phyloP scores from a whole-genome alignment of 2,329 filamentous ascomycete species.

The Rhynchosporium secalis region DNA sequence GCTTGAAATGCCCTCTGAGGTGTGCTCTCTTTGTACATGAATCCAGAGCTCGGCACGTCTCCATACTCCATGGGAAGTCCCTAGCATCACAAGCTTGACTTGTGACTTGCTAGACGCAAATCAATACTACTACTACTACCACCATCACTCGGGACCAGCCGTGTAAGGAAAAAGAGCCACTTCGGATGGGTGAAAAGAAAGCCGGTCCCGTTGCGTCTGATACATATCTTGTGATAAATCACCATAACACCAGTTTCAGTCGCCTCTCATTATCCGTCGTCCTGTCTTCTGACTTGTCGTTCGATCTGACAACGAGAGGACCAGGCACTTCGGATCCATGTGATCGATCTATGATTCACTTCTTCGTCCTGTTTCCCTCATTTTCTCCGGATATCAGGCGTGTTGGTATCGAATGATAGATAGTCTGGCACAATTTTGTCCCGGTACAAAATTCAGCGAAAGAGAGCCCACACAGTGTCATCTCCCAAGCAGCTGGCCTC shows the following conservation, averaged over 20 bases:
- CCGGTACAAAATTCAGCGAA: not conserved
- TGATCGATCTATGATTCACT: conserved; percentile 1
- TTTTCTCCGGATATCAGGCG: conserved; percentile 6
- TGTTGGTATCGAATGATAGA: not conserved
- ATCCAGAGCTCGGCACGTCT: too few species aligned
- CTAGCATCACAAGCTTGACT: too few species aligned
- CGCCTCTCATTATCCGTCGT: not conserved
- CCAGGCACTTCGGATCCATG: not conserved
- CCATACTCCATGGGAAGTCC: too few species aligned
- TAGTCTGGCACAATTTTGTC: conserved; percentile 5
- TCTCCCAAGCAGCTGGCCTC: conserved; percentile 11
- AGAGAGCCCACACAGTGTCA: conserved; percentile 11
- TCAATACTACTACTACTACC: not conserved
- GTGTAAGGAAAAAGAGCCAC: conserved; percentile 1
- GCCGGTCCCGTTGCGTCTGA: not conserved
- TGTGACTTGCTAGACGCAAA: too few species aligned
- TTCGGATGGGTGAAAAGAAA: not conserved
- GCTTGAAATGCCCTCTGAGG: too few species aligned
- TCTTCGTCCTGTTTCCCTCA: conserved; percentile 11
- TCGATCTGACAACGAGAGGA: not conserved
- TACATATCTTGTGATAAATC: not conserved
- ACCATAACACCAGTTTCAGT: not conserved
- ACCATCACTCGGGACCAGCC: conserved; percentile 5
- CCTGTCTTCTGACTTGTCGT: not conserved
- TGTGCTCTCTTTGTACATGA: too few species aligned